A percentile compares a stretch with the other conserved stretches of the same genome.
Conservation (phyloP, 2,329 filamentous ascomycete species). For the Endoconidiophora polonica region DNA sequence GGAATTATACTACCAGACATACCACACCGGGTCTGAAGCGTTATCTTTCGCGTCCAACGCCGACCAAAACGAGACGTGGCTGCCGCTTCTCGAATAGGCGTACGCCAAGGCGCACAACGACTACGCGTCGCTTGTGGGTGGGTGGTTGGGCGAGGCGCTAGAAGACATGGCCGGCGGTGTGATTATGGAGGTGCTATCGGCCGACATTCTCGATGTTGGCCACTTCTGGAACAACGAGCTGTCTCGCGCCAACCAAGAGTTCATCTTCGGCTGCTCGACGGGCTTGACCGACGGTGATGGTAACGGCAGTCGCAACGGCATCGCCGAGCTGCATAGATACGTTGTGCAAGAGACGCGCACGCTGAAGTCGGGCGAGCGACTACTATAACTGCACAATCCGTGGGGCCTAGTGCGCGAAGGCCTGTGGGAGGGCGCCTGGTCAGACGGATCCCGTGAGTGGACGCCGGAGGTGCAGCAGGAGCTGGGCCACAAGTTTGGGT, state of each 20-base stretch:
- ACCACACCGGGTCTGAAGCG: conserved; percentile 60
- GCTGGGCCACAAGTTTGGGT: conserved; percentile 41
- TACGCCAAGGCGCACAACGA: conserved; percentile 75
- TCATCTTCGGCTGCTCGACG: conserved; percentile 48
- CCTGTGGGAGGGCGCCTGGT: conserved; percentile 43
- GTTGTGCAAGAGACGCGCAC: conserved; percentile 26
- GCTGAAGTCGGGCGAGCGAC: conserved; percentile 31
- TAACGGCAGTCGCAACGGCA: conserved; percentile 35
- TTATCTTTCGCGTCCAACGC: conserved; percentile 64
- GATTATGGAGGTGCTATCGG: conserved; percentile 46
- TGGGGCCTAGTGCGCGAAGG: conserved; percentile 34
- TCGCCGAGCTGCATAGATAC: conserved; percentile 43
- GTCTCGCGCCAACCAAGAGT: conserved; percentile 61
- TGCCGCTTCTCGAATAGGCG: conserved; percentile 65
- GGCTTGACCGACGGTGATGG: conserved; percentile 25
- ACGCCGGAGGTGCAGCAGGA: conserved; percentile 40
- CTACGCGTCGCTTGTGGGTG: conserved; percentile 52
- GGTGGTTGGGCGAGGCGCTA: conserved; percentile 47
- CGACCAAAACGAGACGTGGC: conserved; percentile 67
- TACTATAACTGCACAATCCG: conserved; percentile 42
- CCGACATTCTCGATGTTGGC: conserved; percentile 47
- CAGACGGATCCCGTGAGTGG: conserved; percentile 45
- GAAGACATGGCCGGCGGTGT: conserved; percentile 47
- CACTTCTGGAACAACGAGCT: conserved; percentile 64
- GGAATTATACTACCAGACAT: conserved; percentile 50